These are phyloP conservation scores for Backusella morwellensis DNA, from an alignment of 192 early-diverging fungal species.

Conservation along the genomic window DNA sequence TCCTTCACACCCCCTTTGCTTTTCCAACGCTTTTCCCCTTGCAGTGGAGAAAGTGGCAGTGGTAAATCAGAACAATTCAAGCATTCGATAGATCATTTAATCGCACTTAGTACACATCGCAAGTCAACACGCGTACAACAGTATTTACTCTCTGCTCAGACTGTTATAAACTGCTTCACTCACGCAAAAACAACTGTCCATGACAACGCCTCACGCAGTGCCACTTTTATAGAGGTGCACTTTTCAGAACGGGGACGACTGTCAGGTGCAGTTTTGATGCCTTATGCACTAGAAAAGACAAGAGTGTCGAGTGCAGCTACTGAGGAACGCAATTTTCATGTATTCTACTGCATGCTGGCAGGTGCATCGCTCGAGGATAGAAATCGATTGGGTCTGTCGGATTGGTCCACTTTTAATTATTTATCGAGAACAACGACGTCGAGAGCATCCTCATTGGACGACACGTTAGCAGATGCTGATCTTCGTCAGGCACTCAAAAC, in stretches of 20 bases:
- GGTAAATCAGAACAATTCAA: conserved; percentile 84
- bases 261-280: conserved; percentile 83
- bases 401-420: conserved; percentile 57
- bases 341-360: conserved; percentile 91
- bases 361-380: conserved; percentile 80
- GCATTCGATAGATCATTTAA: conserved; percentile 61
- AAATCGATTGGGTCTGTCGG: conserved; percentile 69
- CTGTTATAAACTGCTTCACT: conserved; percentile 83
- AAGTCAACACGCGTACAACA: conserved; percentile 64
- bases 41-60: conserved; percentile 81
- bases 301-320: conserved; percentile 63
- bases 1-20: background rate
- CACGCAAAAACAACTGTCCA: conserved; percentile 76
- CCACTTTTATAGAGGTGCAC: conserved; percentile 81
- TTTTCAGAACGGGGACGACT: conserved; percentile 86
- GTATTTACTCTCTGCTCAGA: conserved; percentile 64
- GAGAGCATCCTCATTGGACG: conserved; percentile 44
- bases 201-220: conserved; percentile 80
- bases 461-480: conserved; percentile 59
- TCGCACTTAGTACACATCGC: conserved; percentile 67
- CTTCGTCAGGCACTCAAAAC: conserved; percentile 81
- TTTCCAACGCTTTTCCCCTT: conserved; percentile 12
- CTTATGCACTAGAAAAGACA: conserved; percentile 85
- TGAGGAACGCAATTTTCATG: conserved; percentile 88
- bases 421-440: conserved; percentile 49